A percentile compares a stretch with the other conserved stretches of the same genome.
phyloP scores from a whole-genome alignment of 257 asterid species.

The Ballota nigra region DNA sequence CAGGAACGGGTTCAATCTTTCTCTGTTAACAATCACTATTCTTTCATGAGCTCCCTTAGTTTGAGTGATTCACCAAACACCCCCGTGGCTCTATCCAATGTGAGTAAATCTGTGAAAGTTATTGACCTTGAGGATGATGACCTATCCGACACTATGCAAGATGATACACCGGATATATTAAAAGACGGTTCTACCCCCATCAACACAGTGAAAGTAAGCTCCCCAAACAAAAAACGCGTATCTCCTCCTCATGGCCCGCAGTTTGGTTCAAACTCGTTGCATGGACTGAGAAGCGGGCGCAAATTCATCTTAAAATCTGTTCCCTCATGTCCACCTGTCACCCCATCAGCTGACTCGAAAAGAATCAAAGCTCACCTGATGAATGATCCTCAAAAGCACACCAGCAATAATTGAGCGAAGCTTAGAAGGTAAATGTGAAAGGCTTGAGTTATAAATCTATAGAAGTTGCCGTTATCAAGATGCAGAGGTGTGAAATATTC shows the following conservation, averaged over 20 bases:
- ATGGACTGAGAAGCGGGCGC: constrained; percentile 50
- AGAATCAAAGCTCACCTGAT: constrained; percentile 18
- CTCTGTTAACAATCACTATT: constrained; percentile 32
- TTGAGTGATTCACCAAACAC: constrained; percentile 52
- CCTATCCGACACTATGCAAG: constrained; percentile 32
- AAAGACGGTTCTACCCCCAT: constrained; percentile 41
- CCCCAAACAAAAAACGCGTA: constrained; percentile 71
- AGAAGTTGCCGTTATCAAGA: constrained; percentile 2
- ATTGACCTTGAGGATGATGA: constrained; percentile 34
- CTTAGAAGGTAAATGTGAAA: constrained; percentile 8
- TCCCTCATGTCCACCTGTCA: constrained; percentile 56
- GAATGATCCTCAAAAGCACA: constrained; percentile 30
- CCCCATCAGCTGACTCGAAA: constrained; percentile 46
- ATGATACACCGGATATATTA: constrained; percentile 63
- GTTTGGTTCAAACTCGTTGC: constrained; percentile 40
- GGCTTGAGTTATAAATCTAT: background rate
- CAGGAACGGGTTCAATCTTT: constrained; percentile 37
- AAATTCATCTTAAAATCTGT: constrained; percentile 62
- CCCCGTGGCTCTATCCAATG: constrained; percentile 37
- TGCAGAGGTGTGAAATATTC: constrained; percentile 1
- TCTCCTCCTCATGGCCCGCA: constrained; percentile 62
- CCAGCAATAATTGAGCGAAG: constrained; percentile 32
- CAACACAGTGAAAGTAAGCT: constrained; percentile 58
- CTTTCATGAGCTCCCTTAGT: constrained; percentile 32
- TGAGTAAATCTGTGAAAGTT: constrained; percentile 30